These are phyloP conservation scores for Mycena haematopus DNA, from an alignment of 768 basidiomycete genomes.

Conservation along the genomic window DNA sequence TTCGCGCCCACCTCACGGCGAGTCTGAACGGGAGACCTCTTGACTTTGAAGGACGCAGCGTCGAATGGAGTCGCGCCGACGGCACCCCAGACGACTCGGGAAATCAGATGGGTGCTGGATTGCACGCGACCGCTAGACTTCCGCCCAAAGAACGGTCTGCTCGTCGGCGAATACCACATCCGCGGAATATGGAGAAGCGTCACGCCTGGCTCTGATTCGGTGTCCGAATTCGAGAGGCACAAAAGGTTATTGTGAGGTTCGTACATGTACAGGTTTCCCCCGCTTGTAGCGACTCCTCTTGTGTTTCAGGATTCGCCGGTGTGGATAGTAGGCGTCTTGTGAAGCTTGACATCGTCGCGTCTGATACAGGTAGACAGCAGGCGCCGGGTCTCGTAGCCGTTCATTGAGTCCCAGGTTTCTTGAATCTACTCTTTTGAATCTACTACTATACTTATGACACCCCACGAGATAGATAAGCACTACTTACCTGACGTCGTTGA, in stretches of 20 bases:
- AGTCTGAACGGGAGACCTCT: conserved; percentile 53
- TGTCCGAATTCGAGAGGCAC: conserved; percentile 51
- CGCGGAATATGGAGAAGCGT: conserved; percentile 49
- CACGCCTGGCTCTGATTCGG: conserved; percentile 38
- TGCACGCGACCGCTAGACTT: conserved; percentile 7
- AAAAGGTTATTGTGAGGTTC: conserved; percentile 60
- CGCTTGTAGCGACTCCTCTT: background rate
- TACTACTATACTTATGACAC: too few relatives aligned
- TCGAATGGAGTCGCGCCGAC: conserved; percentile 56
- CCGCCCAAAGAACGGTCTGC: conserved; percentile 49
- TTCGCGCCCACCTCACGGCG: conserved; percentile 50
- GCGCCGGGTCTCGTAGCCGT: too few relatives aligned
- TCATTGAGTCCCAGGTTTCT: too few relatives aligned
- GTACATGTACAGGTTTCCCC: conserved; percentile 25
- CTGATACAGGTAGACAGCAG: conserved; percentile 42
- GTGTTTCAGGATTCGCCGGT: conserved; percentile 42
- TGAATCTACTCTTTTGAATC: too few relatives aligned
- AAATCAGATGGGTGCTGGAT: conserved; percentile 48
- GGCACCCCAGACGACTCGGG: conserved; percentile 48
- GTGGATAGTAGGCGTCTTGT: conserved; percentile 57
- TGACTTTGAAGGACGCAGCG: conserved; percentile 45
- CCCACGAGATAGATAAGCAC: too few relatives aligned
- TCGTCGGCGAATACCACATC: conserved; percentile 59
- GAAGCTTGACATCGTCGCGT: conserved; percentile 54
- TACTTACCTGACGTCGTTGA: too few relatives aligned